Base-by-base conservation (phyloP, 2,329 filamentous ascomycete species). In the Ascochyta fabae region DNA sequence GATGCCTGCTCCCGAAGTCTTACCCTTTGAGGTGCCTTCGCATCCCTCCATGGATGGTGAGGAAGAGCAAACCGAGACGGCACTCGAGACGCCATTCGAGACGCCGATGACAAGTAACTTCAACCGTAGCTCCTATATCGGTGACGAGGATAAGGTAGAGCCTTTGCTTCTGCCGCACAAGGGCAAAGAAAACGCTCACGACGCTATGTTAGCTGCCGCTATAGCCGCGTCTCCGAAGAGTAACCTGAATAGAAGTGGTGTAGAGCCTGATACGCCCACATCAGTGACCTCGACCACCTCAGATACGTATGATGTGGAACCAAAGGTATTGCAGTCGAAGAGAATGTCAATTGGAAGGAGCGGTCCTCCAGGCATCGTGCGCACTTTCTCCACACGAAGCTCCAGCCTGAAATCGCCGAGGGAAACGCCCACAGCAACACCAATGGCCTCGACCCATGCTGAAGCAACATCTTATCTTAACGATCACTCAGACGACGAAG, bases 271-370 rank as follows among this genome's bases (percentile, higher is more conserved):
- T 5, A 69, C 53, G 3, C 53, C 53, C 12, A 47, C 36, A 12
- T 56, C 53, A n/a, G 33, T 35, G 22, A 47, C 38, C 12, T 51
- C 53, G 3, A 41, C 62, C 0, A 66, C 61, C 3, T 61, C 66
- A 26, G 59, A 53, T 7, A 61, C 46, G 27, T 64, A 70, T 27
- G 65, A 70, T 23, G 63, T 54, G 9, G 62, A 69, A 24, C 61
- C 68, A 4, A 68, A 71, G 43, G 71, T 75, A 1, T 50, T 75
- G 53, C 64, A 68, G 15, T 72, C 70, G 3, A 73, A 74, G 64
- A 56, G 73, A 16, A 69, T 75, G 69, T 75, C 73, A 1, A 70
- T 75, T 22, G 72, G 72, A 47, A 69, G 67, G 53, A 58, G 65
- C 6, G 72, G 69, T 5, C 65, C 69, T 31, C 69, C 71, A 39